These are phyloP conservation scores for Pezizomycotina sp. DNA, from an alignment of 2,329 filamentous ascomycete species.

Conservation along the genomic window DNA sequence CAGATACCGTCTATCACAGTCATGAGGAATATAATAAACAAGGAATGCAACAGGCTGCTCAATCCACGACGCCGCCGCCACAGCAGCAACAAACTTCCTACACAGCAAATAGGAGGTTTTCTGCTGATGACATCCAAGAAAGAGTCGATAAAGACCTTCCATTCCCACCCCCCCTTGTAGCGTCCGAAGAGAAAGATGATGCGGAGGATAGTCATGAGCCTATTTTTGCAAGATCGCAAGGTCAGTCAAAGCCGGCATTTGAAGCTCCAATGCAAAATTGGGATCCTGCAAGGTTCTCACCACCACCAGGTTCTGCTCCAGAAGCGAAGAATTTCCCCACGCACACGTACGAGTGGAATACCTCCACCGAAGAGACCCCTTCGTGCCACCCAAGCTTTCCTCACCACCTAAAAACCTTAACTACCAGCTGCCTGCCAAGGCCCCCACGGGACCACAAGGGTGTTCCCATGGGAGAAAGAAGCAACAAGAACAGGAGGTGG, in stretches of 20 bases:
- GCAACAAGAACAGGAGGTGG: constrained; percentile 43
- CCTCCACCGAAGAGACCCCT: constrained; percentile 58
- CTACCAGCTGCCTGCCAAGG: constrained; percentile 52
- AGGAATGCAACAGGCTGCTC: constrained; percentile 20
- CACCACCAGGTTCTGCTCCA: constrained; percentile 51
- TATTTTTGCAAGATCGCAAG: no score
- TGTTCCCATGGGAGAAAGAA: constrained; percentile 94
- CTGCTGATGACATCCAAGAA: constrained; percentile 19
- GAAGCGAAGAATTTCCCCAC: constrained; percentile 73
- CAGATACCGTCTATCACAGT: constrained; percentile 21
- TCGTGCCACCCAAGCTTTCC: constrained; percentile 63
- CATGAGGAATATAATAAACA: constrained; percentile 19
- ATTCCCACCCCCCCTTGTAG: constrained; percentile 12
- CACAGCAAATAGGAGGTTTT: constrained; percentile 13
- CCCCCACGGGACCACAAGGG: constrained; percentile 27
- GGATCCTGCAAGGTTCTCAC: constrained; percentile 37
- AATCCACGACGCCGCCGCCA: constrained; percentile 13
- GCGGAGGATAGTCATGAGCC: no score
- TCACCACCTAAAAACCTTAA: constrained; percentile 77
- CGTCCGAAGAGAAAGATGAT: no score
- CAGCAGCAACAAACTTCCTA: constrained; percentile 4
- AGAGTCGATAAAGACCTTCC: constrained; percentile 19
- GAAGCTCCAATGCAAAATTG: constrained; percentile 29
- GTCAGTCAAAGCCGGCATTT: constrained; percentile 19
- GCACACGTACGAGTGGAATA: constrained; percentile 49